These are phyloP conservation scores for Ganoderma lingzhi DNA, from an alignment of 1,284 basidiomycete genomes.

Conservation along the genomic window DNA sequence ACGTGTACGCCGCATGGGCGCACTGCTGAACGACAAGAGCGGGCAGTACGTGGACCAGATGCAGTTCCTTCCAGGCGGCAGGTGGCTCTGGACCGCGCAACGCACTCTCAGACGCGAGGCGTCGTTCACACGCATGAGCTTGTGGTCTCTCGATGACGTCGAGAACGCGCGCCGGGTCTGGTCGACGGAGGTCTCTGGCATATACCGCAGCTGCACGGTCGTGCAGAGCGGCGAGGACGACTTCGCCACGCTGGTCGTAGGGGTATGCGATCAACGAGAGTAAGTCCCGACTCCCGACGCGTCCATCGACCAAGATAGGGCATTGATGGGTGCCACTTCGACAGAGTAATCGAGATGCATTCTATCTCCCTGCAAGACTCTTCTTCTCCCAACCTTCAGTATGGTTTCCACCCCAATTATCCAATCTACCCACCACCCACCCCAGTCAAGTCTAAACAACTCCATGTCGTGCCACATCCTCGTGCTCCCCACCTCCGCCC, in stretches of 20 bases:
- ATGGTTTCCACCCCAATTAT: conserved; percentile 31
- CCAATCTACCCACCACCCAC: conserved; percentile 11
- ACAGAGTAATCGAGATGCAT: conserved; percentile 40
- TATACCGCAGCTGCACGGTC: conserved; percentile 45
- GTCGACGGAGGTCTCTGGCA: conserved; percentile 45
- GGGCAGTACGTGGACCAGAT: conserved; percentile 48
- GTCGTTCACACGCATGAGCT: conserved; percentile 44
- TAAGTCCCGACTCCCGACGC: conserved; percentile 29
- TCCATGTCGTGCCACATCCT: conserved; percentile 34
- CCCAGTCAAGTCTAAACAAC: conserved; percentile 29
- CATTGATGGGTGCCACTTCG: conserved; percentile 6
- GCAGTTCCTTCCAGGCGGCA: conserved; percentile 51
- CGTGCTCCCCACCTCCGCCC: conserved; percentile 31
- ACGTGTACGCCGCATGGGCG: conserved; percentile 44
- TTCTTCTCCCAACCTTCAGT: conserved; percentile 24
- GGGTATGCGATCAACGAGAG: conserved; percentile 39
- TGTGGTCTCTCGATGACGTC: conserved; percentile 49
- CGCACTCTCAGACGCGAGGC: conserved; percentile 43
- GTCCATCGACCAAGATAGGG: not conserved
- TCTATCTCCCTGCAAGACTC: conserved; percentile 33
- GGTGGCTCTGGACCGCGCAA: conserved; percentile 57
- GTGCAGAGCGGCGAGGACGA: conserved; percentile 37
- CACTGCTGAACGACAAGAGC: conserved; percentile 46
- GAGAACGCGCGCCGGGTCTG: conserved; percentile 43
- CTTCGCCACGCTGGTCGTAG: conserved; percentile 44